Conservation (phyloP, 2,329 filamentous ascomycete species). For the Monosporascus ibericus region DNA sequence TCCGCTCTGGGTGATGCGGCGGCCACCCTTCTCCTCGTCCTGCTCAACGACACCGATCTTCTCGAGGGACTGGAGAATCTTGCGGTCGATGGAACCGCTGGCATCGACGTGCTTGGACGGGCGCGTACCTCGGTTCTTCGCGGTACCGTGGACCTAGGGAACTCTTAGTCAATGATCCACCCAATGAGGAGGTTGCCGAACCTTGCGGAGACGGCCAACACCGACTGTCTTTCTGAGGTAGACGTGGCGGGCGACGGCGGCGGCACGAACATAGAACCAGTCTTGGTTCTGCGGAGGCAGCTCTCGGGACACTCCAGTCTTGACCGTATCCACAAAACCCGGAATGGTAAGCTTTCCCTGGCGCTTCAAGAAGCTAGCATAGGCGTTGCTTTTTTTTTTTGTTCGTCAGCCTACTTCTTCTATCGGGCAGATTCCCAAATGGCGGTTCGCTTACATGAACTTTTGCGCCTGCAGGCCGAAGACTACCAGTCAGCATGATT, state of each 20-base stretch:
- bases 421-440: not conserved
- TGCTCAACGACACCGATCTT: constrained; percentile 98
- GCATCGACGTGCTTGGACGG: constrained; percentile 95
- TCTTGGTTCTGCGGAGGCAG: constrained; percentile 90
- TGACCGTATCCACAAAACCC: constrained; percentile 99
- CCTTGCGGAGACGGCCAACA: constrained; percentile 95
- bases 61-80: constrained; percentile 94
- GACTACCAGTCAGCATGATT: constrained; percentile 61
- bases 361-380: constrained; percentile 86
- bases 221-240: constrained; percentile 99
- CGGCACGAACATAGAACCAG: constrained; percentile 91
- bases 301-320: constrained; percentile 95
- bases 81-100: constrained; percentile 92
- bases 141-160: constrained; percentile 92
- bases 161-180: too few species aligned
- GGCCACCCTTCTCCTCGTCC: constrained; percentile 97
- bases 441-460: constrained; percentile 52
- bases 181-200: too few species aligned
- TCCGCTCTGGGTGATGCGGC: constrained; percentile 94
- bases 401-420: not conserved
- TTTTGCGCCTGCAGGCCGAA: constrained; percentile 64
- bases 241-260: constrained; percentile 93
- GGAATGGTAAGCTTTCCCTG: constrained; percentile 90
- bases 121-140: constrained; percentile 92
- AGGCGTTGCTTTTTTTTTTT: constrained; percentile 47